These are phyloP conservation scores for Clavispora carvajalis DNA, from an alignment of 805 yeast genomes.

Conservation along the genomic window DNA sequence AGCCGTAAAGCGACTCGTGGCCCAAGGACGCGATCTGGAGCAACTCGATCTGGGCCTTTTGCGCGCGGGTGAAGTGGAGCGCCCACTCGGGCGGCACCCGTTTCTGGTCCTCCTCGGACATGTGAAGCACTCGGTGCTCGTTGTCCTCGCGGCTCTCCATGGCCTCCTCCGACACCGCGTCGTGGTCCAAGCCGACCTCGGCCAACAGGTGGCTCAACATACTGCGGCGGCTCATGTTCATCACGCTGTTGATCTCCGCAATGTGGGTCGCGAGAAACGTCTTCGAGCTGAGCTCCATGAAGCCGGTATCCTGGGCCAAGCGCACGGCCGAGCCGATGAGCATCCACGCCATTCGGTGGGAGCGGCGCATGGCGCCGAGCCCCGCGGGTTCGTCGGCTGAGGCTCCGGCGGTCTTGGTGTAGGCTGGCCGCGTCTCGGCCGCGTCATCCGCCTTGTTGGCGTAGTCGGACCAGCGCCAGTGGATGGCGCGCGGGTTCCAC, in stretches of 20 bases:
- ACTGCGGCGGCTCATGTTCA: slow-evolving; percentile 73
- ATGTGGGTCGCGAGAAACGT: slow-evolving; percentile 80
- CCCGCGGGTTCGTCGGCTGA: slow-evolving; percentile 51
- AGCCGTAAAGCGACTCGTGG: slow-evolving; percentile 75
- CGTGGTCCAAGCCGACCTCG: slow-evolving; percentile 55
- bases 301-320: slow-evolving; percentile 79
- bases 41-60: slow-evolving; percentile 75
- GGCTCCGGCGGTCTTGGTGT: slow-evolving; percentile 1
- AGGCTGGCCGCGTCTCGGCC: slow-evolving; percentile 7
- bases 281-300: slow-evolving; percentile 67
- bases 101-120: slow-evolving; percentile 30
- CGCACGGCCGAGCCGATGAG: slow-evolving; percentile 82
- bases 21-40: slow-evolving; percentile 76
- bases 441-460: slow-evolving; percentile 56
- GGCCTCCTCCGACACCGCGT: slow-evolving; percentile 34
- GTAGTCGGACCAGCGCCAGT: slow-evolving; percentile 81
- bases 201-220: slow-evolving; percentile 69
- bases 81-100: slow-evolving; percentile 20
- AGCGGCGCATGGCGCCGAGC: slow-evolving; percentile 76
- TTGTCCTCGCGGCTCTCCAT: slow-evolving; percentile 21
- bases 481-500: slow-evolving; percentile 95
- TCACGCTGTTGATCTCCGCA: slow-evolving; percentile 76
- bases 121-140: slow-evolving; percentile 24
- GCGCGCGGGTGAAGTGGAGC: slow-evolving; percentile 53
- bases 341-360: slow-evolving; percentile 93